phyloP scores from a whole-genome alignment of 371 early-diverging fungal genomes.

The Actinomortierella wolfii region DNA sequence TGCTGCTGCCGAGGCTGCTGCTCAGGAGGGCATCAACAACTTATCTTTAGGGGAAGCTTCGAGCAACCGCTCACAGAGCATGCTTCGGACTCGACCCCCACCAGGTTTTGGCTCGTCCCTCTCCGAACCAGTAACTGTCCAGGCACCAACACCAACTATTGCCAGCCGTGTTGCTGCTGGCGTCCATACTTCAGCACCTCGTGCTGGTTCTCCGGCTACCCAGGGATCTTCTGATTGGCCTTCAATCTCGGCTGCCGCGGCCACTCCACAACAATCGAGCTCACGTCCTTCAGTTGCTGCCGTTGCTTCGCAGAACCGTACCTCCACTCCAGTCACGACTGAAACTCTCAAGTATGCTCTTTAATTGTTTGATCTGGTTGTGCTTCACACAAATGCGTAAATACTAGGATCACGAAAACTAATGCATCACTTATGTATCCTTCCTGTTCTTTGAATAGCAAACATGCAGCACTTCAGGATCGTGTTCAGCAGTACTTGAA shows the following conservation, averaged over 20 bases:
- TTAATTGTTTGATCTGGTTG: neutral
- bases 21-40: neutral
- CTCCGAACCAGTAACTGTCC: slow-evolving; percentile 21
- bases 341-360: slow-evolving; percentile 29
- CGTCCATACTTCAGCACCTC: slow-evolving; percentile 33
- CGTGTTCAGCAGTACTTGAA: slow-evolving; percentile 52
- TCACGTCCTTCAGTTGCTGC: neutral
- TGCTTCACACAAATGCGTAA: neutral
- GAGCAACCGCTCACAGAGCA: slow-evolving; percentile 12
- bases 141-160: slow-evolving; percentile 13
- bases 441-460: slow-evolving; percentile 5
- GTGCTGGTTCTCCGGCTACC: slow-evolving; percentile 11
- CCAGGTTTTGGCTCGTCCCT: slow-evolving; percentile 33
- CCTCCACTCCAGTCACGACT: slow-evolving; percentile 4
- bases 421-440: neutral
- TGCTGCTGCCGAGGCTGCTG: neutral
- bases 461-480: slow-evolving; percentile 53
- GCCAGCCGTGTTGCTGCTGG: slow-evolving; percentile 36
- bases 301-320: neutral
- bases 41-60: slow-evolving; percentile 13
- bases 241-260: slow-evolving; percentile 13
- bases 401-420: neutral
- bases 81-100: slow-evolving; percentile 36
- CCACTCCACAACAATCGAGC: neutral
- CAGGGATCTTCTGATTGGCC: slow-evolving; percentile 36